These are phyloP conservation scores for Neonothopanus nambi DNA, from an alignment of 1,284 basidiomycete species.

Conservation along the genomic window DNA sequence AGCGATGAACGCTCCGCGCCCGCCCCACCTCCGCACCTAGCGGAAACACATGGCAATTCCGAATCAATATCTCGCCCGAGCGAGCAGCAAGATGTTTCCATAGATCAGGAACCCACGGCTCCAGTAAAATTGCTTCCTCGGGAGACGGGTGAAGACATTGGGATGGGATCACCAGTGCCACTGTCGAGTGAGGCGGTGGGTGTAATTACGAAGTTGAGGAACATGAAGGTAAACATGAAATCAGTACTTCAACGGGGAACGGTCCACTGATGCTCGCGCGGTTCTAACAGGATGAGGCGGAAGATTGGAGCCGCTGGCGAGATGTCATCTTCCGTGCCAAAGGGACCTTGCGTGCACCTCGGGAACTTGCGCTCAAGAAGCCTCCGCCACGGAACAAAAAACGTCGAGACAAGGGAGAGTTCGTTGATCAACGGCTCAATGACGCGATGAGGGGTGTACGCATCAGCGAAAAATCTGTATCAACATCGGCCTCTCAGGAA, in stretches of 20 bases:
- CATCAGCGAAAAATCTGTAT: neutral
- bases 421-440: slow-evolving; percentile 28
- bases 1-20: slow-evolving; percentile 66
- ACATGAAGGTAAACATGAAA: slow-evolving; percentile 66
- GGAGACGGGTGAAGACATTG: slow-evolving; percentile 84
- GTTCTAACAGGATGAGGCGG: slow-evolving; percentile 72
- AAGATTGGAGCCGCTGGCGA: slow-evolving; percentile 90
- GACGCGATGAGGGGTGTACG: slow-evolving; percentile 6
- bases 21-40: slow-evolving; percentile 59
- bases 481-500: neutral
- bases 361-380: slow-evolving; percentile 45
- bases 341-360: slow-evolving; percentile 51
- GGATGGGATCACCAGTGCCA: slow-evolving; percentile 86
- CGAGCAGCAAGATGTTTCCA: neutral
- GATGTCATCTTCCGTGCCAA: slow-evolving; percentile 82
- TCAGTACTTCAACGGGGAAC: slow-evolving; percentile 4
- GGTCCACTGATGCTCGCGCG: slow-evolving; percentile 11
- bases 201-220: slow-evolving; percentile 81
- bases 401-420: slow-evolving; percentile 54
- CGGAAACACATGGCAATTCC: slow-evolving; percentile 23
- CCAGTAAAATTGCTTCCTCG: slow-evolving; percentile 60
- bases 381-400: slow-evolving; percentile 59
- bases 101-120: neutral
- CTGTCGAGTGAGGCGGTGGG: slow-evolving; percentile 84
- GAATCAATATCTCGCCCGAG: slow-evolving; percentile 11